Evolutionary conservation across 148 eudicot species (phyloP).

Genomic region (Chenopodium album): DNA sequence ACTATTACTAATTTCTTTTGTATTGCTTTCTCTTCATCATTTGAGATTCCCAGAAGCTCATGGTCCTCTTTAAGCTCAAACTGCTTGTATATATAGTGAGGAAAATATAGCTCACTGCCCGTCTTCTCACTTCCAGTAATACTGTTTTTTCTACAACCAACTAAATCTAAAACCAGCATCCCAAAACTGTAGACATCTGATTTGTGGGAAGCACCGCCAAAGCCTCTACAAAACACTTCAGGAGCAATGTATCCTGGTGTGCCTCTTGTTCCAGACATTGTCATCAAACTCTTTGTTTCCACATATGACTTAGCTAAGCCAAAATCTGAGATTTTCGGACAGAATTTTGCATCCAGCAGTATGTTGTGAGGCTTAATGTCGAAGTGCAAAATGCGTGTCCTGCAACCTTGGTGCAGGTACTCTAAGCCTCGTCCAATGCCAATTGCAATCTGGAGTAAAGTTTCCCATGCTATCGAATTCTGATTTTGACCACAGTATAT

Average conservation of each 20-base stretch:
- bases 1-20: slow-evolving; percentile 40
- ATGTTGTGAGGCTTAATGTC: slow-evolving; percentile 46
- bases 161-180: slow-evolving; percentile 34
- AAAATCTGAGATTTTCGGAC: slow-evolving; percentile 39
- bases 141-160: slow-evolving; percentile 17
- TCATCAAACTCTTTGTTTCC: slow-evolving; percentile 19
- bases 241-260: slow-evolving; percentile 38
- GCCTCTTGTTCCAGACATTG: slow-evolving; percentile 31
- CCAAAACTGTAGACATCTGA: slow-evolving; percentile 36
- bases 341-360: slow-evolving; percentile 21
- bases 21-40: slow-evolving; percentile 21
- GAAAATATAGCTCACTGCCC: slow-evolving; percentile 19
- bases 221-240: slow-evolving; percentile 8
- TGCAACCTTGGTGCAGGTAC: slow-evolving; percentile 35
- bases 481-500: not conserved
- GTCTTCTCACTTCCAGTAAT: not conserved
- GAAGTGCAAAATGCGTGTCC: slow-evolving; percentile 33
- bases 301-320: slow-evolving; percentile 33
- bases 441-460: slow-evolving; percentile 24
- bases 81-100: slow-evolving; percentile 33
- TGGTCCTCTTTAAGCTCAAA: slow-evolving; percentile 19
- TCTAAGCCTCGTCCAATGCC: slow-evolving; percentile 33
- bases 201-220: slow-evolving; percentile 19
- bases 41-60: not conserved
- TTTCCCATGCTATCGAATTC: slow-evolving; percentile 11